Evolutionary conservation across 805 yeast genomes (phyloP), one percentile per base, ranked within the genome.

Genomic region (Cyberlindnera nakhonratchasimensis): DNA sequence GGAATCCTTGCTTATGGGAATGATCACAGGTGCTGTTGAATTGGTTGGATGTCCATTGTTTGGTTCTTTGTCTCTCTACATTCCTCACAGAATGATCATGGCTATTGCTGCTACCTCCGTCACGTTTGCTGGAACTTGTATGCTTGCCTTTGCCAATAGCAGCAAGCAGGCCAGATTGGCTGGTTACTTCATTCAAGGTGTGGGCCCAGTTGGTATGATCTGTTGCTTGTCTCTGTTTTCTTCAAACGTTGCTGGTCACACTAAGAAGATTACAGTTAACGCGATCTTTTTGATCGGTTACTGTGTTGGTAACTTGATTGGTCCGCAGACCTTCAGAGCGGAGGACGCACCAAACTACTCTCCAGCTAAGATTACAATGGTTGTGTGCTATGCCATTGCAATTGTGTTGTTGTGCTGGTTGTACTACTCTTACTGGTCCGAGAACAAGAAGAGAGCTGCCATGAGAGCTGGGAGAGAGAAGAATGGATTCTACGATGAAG

Each of bases 311-410:
- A 37, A 45, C 35, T 64, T 83, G 26, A 73, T 81, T 42, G 91
- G 90, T 2, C 88, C 91, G 5, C 88, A 82, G 59, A 71, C 84
- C 16, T 85, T 84, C 65, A 70, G 68, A 46, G 63, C 71, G 0
- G 48, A 59, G 7, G 76, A 81, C 45, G 80, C 79, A 20, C 89
- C 89, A 7, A 54, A 61, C 25, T 85, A 82, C 52, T 59, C 39
- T 16, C 46, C 46, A 17, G 46, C 46, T 58, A 45, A 40, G 34
- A 35, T 43, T 32, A 36, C 40, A 3, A 34, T 43, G n/a, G 40
- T 32, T n/a, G 43, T 29, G 29, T 43, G 38, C 12, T 29, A 39
- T 34, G 39, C 20, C 20, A 18, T 37, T 26, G 19, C 24, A 30
- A 7, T 40, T 13, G 7, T 32, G 26, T 18, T 17, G 26, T 22